phyloP scores from a whole-genome alignment of 2,329 filamentous ascomycete species.

The Diplocarpon mali region DNA sequence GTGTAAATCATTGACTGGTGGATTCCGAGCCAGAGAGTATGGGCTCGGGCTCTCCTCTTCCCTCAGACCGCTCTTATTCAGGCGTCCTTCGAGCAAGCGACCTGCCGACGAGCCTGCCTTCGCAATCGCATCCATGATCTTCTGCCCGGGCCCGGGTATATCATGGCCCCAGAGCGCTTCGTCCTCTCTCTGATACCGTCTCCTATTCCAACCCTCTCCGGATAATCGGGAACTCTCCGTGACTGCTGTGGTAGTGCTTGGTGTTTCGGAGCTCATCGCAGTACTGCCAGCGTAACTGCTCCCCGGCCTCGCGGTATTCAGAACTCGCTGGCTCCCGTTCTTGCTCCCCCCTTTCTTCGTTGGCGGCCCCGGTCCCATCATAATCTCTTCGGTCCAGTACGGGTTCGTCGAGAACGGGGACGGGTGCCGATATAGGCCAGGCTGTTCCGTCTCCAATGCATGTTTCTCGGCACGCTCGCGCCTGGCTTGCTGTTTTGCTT shows the following conservation, averaged over 20 bases:
- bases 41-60: slow-evolving; percentile 29
- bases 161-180: slow-evolving; percentile 74
- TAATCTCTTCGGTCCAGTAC: slow-evolving; percentile 81
- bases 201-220: slow-evolving; percentile 60
- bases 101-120: slow-evolving; percentile 43
- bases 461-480: slow-evolving; percentile 55
- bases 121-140: slow-evolving; percentile 34
- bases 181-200: slow-evolving; percentile 76
- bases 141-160: slow-evolving; percentile 36
- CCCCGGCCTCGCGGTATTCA: slow-evolving; percentile 46
- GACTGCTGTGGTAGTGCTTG: slow-evolving; percentile 35
- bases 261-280: slow-evolving; percentile 26
- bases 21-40: slow-evolving; percentile 36
- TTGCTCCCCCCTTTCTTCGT: slow-evolving; percentile 46
- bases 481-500: slow-evolving; percentile 59
- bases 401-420: slow-evolving; percentile 78
- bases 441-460: slow-evolving; percentile 55
- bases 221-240: slow-evolving; percentile 34
- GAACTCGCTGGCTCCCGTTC: slow-evolving; percentile 46
- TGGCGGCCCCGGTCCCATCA: slow-evolving; percentile 63
- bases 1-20: slow-evolving; percentile 76
- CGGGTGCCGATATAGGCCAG: slow-evolving; percentile 66
- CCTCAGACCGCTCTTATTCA: slow-evolving; percentile 27
- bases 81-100: slow-evolving; percentile 41
- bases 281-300: slow-evolving; percentile 36